A percentile compares a stretch with the other conserved stretches of the same genome.
phyloP scores from a whole-genome alignment of 225 moss, liverwort and hornwort genomes.

The Straminergon stramineum region DNA sequence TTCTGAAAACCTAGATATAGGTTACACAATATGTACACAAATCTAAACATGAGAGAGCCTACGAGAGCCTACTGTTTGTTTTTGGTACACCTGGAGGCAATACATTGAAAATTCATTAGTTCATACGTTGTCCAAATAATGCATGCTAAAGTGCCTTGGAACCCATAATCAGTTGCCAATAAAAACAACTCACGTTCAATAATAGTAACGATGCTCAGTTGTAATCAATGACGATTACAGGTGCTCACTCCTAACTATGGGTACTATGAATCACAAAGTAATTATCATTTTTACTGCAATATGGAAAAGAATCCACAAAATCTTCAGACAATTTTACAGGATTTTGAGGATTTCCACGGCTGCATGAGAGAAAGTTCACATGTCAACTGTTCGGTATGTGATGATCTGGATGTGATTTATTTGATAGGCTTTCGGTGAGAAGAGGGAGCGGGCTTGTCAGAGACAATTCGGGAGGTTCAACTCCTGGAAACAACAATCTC shows the following conservation, averaged over 20 bases:
- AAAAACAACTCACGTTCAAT: no score
- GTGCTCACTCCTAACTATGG: neutral
- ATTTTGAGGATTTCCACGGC: neutral
- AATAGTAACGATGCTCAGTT: no score
- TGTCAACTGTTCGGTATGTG: neutral
- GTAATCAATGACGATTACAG: no score
- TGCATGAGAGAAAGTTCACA: neutral
- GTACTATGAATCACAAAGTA: neutral
- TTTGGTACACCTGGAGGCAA: no score
- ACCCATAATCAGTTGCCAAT: neutral
- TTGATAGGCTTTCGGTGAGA: constrained; percentile 23
- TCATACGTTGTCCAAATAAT: no score
- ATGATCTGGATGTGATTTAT: neutral
- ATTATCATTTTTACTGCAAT: neutral
- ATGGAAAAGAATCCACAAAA: neutral
- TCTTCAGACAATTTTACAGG: no score
- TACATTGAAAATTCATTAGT: no score
- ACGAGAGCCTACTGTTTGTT: neutral
- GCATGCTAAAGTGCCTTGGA: neutral
- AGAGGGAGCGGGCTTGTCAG: constrained; percentile 43
- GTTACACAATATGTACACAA: neutral
- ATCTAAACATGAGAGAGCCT: neutral
- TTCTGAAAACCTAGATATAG: no score
- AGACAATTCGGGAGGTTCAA: constrained; percentile 44
- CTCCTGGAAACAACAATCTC: neutral